A percentile compares a stretch with the other conserved stretches of the same genome.
These are phyloP conservation scores for Pythium chondricola DNA, from an alignment of 352 stramenopile genomes.

Conservation along the genomic window DNA sequence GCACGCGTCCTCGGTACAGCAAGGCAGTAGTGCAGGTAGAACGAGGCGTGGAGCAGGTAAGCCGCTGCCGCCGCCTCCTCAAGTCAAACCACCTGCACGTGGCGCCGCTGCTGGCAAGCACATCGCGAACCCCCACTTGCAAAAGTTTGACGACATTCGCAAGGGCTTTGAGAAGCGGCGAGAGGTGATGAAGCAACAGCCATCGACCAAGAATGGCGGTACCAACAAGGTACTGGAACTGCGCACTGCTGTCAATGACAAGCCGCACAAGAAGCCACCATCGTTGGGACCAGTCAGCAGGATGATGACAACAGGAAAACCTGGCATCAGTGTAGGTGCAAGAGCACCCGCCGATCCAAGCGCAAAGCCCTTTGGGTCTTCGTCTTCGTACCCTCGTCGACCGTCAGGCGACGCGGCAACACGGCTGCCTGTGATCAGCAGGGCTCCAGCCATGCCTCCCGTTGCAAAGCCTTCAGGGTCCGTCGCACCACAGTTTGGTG, in stretches of 20 bases:
- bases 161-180: conserved; percentile 50
- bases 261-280: conserved; percentile 2
- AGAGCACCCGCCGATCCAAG: too few relatives aligned
- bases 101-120: conserved; percentile 50
- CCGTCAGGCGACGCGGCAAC: conserved; percentile 1
- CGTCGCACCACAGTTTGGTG: too few relatives aligned
- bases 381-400: conserved; percentile 2
- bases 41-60: conserved; percentile 9
- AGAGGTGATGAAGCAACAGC: conserved; percentile 35
- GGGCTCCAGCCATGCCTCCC: background rate
- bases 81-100: conserved; percentile 32
- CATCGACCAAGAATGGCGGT: conserved; percentile 15
- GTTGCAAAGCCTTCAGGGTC: background rate
- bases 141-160: conserved; percentile 66
- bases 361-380: too few relatives aligned
- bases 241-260: conserved; percentile 5
- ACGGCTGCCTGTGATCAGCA: conserved; percentile 11
- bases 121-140: conserved; percentile 47
- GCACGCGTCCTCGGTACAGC: too few relatives aligned
- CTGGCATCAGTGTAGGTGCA: too few relatives aligned
- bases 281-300: too few relatives aligned
- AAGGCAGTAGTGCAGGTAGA: conserved; percentile 6
- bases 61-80: conserved; percentile 28
- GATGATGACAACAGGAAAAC: too few relatives aligned
- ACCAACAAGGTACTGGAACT: conserved; percentile 20